Base-by-base conservation (phyloP, 2,329 filamentous ascomycete species). In the Claviceps sp. region DNA sequence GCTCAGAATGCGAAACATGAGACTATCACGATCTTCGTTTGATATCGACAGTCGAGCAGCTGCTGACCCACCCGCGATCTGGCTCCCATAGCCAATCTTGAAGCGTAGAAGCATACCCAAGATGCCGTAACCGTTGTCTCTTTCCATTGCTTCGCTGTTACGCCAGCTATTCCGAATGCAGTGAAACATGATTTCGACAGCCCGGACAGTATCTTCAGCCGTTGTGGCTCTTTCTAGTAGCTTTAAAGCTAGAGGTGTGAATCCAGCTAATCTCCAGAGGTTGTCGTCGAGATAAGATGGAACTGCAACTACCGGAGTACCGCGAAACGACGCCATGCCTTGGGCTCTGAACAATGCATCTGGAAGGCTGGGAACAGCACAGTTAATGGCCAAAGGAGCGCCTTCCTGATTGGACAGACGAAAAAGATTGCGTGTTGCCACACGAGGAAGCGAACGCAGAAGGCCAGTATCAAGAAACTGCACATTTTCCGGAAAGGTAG, bases 81-180 rank as follows among this genome's bases (percentile, higher is more conserved):
- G 59, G 56, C 66, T 57, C 47, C 68, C 59, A 58, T 76, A 75
- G 5, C 85, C 85, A 37, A 95, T 73, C 65, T 95, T 96, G 51
- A 87, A 86, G 51, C 89, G 83, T 24, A 98, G 70, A 17, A 97
- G 75, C 66, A 89, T 82, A 42, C 86, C 86, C 49, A 98, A 71
- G 39, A 97, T 87, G 26, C 87, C 85, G 64, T 96, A 98, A 0
- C 91, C 94, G 59, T 94, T 93, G 54, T 95, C 89, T 60, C 87
- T 84, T 66, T 98, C 93, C 86, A 98, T 96, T 26, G 93, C 90
- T 65, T 98, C 94, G 59, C 93, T 97, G 58, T 97, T 97, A 57
- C 93, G 81, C 93, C 94, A 98, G 64, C 87, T 97, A 57, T 87
- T 85, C 58, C 87, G 85, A 48, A 96, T 86, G 55, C 87, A 88